A percentile compares a stretch with the other conserved stretches of the same genome.
Evolutionary conservation across 305 asterid genomes (phyloP).

Genomic region (Coffea humblotiana): DNA sequence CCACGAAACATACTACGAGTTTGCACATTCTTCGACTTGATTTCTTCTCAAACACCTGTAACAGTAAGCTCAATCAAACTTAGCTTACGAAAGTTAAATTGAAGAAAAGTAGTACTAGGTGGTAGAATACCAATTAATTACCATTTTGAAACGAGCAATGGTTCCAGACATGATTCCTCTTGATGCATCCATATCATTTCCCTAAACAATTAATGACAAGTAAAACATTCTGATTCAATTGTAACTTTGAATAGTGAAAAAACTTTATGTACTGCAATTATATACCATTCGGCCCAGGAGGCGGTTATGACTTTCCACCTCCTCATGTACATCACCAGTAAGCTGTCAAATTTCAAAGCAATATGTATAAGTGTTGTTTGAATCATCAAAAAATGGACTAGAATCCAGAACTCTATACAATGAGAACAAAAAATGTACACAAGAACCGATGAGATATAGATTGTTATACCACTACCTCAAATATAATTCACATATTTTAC

Average conservation of each 20-base stretch:
- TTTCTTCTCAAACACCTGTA: constrained; percentile 90
- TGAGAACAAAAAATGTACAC: neutral
- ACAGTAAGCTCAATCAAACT: constrained; percentile 24
- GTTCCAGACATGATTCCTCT: constrained; percentile 92
- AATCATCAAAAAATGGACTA: neutral
- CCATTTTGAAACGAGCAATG: constrained; percentile 90
- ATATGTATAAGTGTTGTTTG: neutral
- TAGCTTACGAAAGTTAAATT: constrained; percentile 21
- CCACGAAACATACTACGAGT: constrained; percentile 67
- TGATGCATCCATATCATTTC: constrained; percentile 90
- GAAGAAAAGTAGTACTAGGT: constrained; percentile 12
- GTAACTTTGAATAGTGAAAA: neutral
- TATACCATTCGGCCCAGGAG: constrained; percentile 78
- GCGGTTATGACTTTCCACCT: constrained; percentile 87
- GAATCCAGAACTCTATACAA: constrained; percentile 4
- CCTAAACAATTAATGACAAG: constrained; percentile 40
- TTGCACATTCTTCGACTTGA: constrained; percentile 73
- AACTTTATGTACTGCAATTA: constrained; percentile 15
- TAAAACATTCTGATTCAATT: neutral
- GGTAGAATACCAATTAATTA: constrained; percentile 22
- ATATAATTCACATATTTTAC: neutral
- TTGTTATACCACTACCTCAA: neutral
- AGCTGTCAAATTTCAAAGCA: constrained; percentile 46
- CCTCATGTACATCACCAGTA: constrained; percentile 97
- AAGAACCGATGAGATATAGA: neutral